Conservation (phyloP, 2,329 filamentous ascomycete species). For the Neodidymelliopsis sp. region DNA sequence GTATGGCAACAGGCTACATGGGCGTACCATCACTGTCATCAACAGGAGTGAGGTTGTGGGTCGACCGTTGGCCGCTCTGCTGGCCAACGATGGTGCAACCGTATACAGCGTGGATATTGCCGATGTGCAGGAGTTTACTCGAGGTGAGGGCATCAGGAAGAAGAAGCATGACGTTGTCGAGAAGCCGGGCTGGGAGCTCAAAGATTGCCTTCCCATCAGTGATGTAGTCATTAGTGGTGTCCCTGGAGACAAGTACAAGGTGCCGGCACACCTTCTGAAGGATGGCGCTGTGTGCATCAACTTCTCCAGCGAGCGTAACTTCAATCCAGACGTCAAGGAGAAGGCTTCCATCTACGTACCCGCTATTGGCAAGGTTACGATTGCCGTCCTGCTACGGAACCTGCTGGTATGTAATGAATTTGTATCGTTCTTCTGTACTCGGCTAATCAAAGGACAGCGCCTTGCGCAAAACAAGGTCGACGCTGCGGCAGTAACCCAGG, state of each 20-base stretch:
- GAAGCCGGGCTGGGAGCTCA: conserved; percentile 78
- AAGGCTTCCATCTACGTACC: conserved; percentile 97
- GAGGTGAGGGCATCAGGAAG: conserved; percentile 86
- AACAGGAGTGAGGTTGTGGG: conserved; percentile 97
- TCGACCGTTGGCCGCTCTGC: conserved; percentile 85
- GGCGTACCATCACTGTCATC: conserved; percentile 93
- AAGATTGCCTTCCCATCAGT: conserved; percentile 83
- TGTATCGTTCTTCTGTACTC: not conserved
- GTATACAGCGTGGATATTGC: conserved; percentile 96
- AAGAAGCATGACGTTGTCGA: conserved; percentile 86
- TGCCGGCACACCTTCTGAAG: conserved; percentile 80
- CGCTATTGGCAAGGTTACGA: conserved; percentile 96
- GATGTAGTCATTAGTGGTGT: conserved; percentile 97
- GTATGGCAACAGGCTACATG: conserved; percentile 90
- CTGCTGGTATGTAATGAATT: conserved; percentile 70
- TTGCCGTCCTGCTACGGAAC: conserved; percentile 88
- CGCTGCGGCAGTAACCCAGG: conserved; percentile 28
- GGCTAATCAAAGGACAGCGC: conserved; percentile 43
- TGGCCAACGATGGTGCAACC: conserved; percentile 94
- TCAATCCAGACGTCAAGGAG: conserved; percentile 87
- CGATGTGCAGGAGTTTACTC: conserved; percentile 89
- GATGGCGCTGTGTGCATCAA: conserved; percentile 98
- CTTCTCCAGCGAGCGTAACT: conserved; percentile 96
- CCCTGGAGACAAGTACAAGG: conserved; percentile 86
- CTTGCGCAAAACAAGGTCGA: conserved; percentile 55